Conservation (phyloP, 768 basidiomycete species). For the Boletus rex-veris region DNA sequence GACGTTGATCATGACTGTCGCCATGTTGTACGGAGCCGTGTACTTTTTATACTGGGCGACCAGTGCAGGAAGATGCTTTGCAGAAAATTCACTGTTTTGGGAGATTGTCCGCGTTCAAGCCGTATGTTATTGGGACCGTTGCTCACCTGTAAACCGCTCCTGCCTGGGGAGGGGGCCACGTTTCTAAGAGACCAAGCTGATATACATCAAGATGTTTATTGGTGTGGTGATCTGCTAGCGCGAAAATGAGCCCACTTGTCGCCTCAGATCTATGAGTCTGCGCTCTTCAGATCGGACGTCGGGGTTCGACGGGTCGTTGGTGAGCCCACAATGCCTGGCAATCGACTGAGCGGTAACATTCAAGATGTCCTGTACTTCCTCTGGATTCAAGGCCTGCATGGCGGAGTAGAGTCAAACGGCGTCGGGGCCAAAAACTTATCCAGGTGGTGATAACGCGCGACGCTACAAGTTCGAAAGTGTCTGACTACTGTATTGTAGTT, state of each 20-base stretch:
- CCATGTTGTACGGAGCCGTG: constrained; percentile 19
- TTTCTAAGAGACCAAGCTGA: constrained; percentile 32
- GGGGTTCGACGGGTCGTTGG: constrained; percentile 4
- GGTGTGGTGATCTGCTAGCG: not conserved
- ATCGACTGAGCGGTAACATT: constrained; percentile 12
- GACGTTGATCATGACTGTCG: constrained; percentile 33
- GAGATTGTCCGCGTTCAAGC: not conserved
- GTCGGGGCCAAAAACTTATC: too few species aligned
- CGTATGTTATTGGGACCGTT: constrained; percentile 16
- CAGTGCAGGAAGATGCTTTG: constrained; percentile 37
- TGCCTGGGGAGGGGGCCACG: constrained; percentile 10
- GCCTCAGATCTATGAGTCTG: constrained; percentile 4
- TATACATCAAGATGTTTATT: not conserved
- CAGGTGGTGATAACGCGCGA: too few species aligned
- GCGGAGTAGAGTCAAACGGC: not conserved
- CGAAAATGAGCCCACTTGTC: constrained; percentile 4
- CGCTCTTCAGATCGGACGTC: constrained; percentile 2
- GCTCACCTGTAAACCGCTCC: constrained; percentile 2
- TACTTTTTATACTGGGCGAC: constrained; percentile 29
- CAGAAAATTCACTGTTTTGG: constrained; percentile 28
- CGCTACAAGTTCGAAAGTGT: too few species aligned
- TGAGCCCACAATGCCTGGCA: constrained; percentile 12
- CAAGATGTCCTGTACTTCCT: constrained; percentile 1
- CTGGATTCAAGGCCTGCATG: not conserved
- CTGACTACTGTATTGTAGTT: too few species aligned